Conservation (phyloP, 176 grass and related monocot species). For the Otatea glauca region DNA sequence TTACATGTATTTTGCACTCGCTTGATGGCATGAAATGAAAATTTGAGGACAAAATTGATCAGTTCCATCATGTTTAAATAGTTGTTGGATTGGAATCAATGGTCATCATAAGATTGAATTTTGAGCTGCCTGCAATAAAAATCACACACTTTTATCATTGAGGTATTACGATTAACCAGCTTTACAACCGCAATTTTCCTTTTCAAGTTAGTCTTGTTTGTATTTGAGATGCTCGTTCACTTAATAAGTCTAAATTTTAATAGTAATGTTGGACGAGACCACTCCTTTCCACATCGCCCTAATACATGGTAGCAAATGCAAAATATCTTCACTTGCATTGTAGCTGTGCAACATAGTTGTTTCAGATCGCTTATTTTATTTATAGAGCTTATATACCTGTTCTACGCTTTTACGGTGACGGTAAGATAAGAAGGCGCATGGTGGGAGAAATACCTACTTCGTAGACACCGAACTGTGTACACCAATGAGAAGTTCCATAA, state of each 20-base stretch:
- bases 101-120: neutral
- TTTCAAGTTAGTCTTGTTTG: neutral
- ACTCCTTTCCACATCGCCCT: too few relatives aligned
- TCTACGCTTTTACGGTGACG: conserved; percentile 20
- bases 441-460: conserved; percentile 9
- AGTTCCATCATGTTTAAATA: neutral
- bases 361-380: neutral
- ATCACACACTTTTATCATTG: neutral
- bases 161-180: neutral
- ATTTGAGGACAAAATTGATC: neutral
- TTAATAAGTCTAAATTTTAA: neutral
- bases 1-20: neutral
- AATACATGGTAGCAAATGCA: neutral
- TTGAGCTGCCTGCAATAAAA: neutral
- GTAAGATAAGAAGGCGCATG: conserved; percentile 53
- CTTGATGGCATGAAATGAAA: neutral
- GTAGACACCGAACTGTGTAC: neutral
- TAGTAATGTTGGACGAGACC: neutral
- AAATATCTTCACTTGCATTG: neutral
- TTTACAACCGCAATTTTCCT: neutral
- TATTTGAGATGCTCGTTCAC: neutral
- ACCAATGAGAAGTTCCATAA: neutral
- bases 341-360: neutral
- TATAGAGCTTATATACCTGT: neutral
- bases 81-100: neutral